A percentile compares a stretch with the other conserved stretches of the same genome.
Conservation (phyloP, 371 early-diverging fungal genomes). For the Mortierella sp. region DNA sequence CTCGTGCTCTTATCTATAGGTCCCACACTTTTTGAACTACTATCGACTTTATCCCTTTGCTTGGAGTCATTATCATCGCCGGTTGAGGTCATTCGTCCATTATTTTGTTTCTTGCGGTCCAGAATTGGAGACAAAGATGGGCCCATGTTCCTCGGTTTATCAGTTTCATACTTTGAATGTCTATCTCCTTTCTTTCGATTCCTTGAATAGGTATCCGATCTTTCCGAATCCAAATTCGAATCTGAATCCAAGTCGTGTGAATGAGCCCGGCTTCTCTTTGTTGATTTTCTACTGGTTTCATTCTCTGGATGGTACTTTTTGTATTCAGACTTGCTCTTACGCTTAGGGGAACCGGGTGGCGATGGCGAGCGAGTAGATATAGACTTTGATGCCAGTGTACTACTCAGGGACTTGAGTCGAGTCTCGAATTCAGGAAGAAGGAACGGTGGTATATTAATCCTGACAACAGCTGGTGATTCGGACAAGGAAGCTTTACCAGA, state of each 20-base stretch:
- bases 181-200: neutral
- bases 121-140: neutral
- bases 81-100: neutral
- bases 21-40: neutral
- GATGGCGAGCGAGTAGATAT: neutral
- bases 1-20: neutral
- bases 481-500: conserved; percentile 13
- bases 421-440: conserved; percentile 10
- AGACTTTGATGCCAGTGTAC: neutral
- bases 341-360: neutral
- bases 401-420: neutral
- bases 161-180: neutral
- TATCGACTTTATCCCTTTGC: neutral
- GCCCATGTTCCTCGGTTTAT: neutral
- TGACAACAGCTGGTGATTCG: conserved; percentile 14
- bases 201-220: conserved; percentile 1
- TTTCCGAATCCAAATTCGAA: conserved; percentile 15
- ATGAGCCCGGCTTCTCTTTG: neutral
- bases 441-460: conserved; percentile 22
- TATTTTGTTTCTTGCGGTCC: conserved; percentile 4
- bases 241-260: conserved; percentile 1
- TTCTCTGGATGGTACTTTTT: conserved; percentile 12
- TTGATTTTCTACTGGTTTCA: conserved; percentile 3
- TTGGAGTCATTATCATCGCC: neutral
- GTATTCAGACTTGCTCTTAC: neutral